These are phyloP conservation scores for Cyberlindnera bimundalis DNA, from an alignment of 805 yeast species.

Conservation along the genomic window DNA sequence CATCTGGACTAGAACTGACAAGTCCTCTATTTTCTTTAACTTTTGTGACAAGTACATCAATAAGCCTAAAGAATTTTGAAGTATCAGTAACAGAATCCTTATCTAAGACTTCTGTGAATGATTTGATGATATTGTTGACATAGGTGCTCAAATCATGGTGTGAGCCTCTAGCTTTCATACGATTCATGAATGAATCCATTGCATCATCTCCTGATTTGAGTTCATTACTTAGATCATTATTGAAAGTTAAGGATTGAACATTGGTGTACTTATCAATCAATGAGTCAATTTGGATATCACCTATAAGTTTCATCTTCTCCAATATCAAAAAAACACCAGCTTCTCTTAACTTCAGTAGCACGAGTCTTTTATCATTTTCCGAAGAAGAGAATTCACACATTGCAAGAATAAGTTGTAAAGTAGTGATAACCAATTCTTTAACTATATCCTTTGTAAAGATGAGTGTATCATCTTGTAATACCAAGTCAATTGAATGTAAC, in stretches of 20 bases:
- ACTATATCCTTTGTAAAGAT: slow-evolving; percentile 19
- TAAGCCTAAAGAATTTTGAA: slow-evolving; percentile 45
- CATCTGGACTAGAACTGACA: slow-evolving; percentile 40
- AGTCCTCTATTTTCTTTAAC: slow-evolving; percentile 34
- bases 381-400: slow-evolving; percentile 26
- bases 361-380: slow-evolving; percentile 25
- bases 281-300: slow-evolving; percentile 33
- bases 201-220: slow-evolving; percentile 24
- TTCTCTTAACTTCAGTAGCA: slow-evolving; percentile 32
- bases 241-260: slow-evolving; percentile 13
- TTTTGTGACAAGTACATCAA: slow-evolving; percentile 42
- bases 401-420: slow-evolving; percentile 23
- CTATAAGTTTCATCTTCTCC: slow-evolving; percentile 37
- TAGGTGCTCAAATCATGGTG: slow-evolving; percentile 62
- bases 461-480: slow-evolving; percentile 17
- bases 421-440: slow-evolving; percentile 21
- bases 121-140: slow-evolving; percentile 48
- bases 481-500: slow-evolving; percentile 15
- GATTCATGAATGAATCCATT: slow-evolving; percentile 13
- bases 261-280: slow-evolving; percentile 23
- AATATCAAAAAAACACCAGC: slow-evolving; percentile 35
- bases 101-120: slow-evolving; percentile 51
- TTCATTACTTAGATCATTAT: slow-evolving; percentile 23
- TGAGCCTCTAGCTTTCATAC: slow-evolving; percentile 31
- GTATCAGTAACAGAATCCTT: slow-evolving; percentile 42